Base-by-base conservation (phyloP, 495 filamentous ascomycete species). In the Bathelium albidoporum region DNA sequence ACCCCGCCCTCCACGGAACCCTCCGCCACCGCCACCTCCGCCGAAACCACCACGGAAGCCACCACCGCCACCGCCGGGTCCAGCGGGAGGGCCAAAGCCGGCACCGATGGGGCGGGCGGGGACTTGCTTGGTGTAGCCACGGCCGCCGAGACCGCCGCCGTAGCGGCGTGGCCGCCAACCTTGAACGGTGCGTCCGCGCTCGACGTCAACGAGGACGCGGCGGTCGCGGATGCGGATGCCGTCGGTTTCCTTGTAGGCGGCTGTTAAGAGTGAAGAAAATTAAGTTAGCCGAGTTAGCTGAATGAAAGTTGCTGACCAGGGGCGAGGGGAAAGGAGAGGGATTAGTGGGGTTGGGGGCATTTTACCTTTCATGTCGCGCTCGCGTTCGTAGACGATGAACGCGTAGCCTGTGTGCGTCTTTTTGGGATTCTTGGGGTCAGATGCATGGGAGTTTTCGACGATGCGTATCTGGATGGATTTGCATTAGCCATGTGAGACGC, bases 361-460 rank as follows among this genome's bases (percentile, higher is more conserved):
- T 76, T 81, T 96, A 96, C 94, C 93, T 87, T 95, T 97, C 95
- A 98, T 97, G 72, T 98, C 94, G 77, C 93, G 92, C 75, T 97
- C 94, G 71, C 90, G 86, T 76, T 97, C 93, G 74, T 91, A 98
- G 58, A 97, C 91, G 68, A 98, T 87, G 74, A 98, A 98, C 64
- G 91, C 94, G 77, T 98, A 98, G 65, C 94, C 94, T 68, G 85
- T 83, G 73, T 94, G 87, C 52, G 85, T 81, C 76, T 95, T 96
- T 73, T 91, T 92, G 61, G 85, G 83, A 72, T 86, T 86, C 68
- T 89, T 91, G 2, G 83, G 81, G 61, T 86, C 86, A 61, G 87
- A 79, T 66, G 83, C 82, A 69, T 85, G 79, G 24, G 80, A 83
- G 69, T 89, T 82, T 36, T 73, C 82, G 64, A 97, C 85, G 69